Percentiles rank a stretch among this genome's conserved stretches.
Conservation (phyloP, 352 stramenopile genomes). For the Pythium coloratum region DNA sequence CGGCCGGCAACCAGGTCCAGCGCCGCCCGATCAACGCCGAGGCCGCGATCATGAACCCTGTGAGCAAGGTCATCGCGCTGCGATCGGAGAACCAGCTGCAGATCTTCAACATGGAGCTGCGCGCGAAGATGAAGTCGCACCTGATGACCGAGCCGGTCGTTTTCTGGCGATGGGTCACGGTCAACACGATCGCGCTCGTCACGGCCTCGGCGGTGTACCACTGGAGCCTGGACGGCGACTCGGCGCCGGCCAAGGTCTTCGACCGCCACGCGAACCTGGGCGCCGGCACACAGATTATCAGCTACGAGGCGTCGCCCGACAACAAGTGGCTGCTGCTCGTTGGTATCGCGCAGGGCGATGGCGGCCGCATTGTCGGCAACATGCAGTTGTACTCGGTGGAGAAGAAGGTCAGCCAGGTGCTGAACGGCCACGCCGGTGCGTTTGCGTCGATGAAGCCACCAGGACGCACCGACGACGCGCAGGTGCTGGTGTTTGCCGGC, state of each 20-base stretch:
- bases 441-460: conserved; percentile 97
- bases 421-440: conserved; percentile 96
- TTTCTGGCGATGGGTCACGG: conserved; percentile 99
- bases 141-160: conserved; percentile 93
- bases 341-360: conserved; percentile 95
- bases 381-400: conserved; percentile 99
- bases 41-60: conserved; percentile 99
- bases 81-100: conserved; percentile 95
- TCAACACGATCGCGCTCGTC: conserved; percentile 97
- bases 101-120: conserved; percentile 99
- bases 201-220: conserved; percentile 97
- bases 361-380: conserved; percentile 94
- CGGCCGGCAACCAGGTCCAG: conserved; percentile 84
- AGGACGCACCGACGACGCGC: conserved; percentile 90
- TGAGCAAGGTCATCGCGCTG: conserved; percentile 88
- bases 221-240: conserved; percentile 95
- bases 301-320: conserved; percentile 98
- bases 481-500: conserved; percentile 87
- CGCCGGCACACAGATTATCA: conserved; percentile 98
- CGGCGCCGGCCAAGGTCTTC: conserved; percentile 95
- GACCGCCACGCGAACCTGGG: conserved; percentile 95
- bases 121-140: conserved; percentile 97
- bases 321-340: conserved; percentile 98
- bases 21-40: conserved; percentile 98
- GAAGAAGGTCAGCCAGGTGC: conserved; percentile 98